Base-by-base conservation (phyloP, 164 flowering plant genomes). In the Vitis labrusca region DNA sequence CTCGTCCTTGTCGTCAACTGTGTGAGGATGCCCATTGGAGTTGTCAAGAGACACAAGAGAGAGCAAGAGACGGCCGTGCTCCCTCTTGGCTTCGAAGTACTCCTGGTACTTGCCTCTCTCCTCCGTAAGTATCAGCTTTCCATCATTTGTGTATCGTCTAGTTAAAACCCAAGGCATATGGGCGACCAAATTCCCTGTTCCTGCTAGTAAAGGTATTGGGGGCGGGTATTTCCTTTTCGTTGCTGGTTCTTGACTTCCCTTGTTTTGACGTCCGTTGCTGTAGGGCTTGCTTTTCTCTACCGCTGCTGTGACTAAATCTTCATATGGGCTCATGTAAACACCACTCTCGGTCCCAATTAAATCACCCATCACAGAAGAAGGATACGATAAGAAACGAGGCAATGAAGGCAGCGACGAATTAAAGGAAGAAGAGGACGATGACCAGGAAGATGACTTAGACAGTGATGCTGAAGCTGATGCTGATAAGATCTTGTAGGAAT, bases 121-220 rank as follows among this genome's bases (percentile, higher is more conserved):
- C 59, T 69, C 76, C 11, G n/a, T 73, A 19, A 85, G 79, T 17
- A 82, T 62, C 53, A 85, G 66, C 32, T 78, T 66, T 2, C 89
- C 85, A 19, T 77, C 74, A 11, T n/a, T 37, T 37, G 44, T 53
- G 51, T 65, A 77, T 6, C 77, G 65, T 32, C 78, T 72, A 17
- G 65, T 74, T 53, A 79, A 59, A 10, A 77, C 75, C 84, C 84
- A 81, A 3, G 91, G 89, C 83, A 79, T 75, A 16, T 73, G 83
- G 16, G 71, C 62, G 0, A 63, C 69, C 50, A 73, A 51, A 51
- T 80, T 80, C 49, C 70, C 85, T 0, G 83, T 77, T 51, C 61
- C 63, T 2, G 79, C 81, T 3, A 82, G 64, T 8, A 50, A 56
- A 0, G 86, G 76, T n/a, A 87, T 85, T 17, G 85, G 78, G 8